Evolutionary conservation across 2,329 filamentous ascomycete species (phyloP).

Genomic region (Pseudogymnoascus sp.): DNA sequence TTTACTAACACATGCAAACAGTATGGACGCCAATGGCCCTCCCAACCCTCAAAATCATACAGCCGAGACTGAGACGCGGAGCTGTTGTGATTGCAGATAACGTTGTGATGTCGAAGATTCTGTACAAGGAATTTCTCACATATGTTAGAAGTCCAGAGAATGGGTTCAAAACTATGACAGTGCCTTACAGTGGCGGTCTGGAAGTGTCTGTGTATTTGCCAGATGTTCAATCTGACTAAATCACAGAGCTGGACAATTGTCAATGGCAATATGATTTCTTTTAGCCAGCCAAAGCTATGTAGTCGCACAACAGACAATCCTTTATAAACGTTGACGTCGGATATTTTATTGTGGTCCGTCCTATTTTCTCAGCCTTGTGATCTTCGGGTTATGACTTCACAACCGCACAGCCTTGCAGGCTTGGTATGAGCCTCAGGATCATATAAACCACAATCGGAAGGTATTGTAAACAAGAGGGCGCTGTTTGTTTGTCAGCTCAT

Average conservation of each 20-base stretch:
- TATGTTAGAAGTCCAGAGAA: constrained; percentile 38
- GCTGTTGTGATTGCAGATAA: constrained; percentile 45
- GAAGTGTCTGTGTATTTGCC: constrained; percentile 35
- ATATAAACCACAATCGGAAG: background rate
- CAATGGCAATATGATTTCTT: background rate
- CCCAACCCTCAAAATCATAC: constrained; percentile 40
- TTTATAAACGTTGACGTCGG: background rate
- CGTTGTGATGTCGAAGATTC: constrained; percentile 29
- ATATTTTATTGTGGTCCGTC: background rate
- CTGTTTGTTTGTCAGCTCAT: background rate
- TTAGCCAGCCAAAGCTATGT: background rate
- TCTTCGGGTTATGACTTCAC: background rate
- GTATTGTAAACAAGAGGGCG: constrained; percentile 1
- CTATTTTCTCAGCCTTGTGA: background rate
- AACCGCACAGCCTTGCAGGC: background rate
- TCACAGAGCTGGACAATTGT: no score
- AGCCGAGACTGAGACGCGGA: constrained; percentile 37
- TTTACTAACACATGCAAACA: constrained; percentile 22
- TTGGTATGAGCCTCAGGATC: constrained; percentile 3
- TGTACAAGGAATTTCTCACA: constrained; percentile 40
- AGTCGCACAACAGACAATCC: background rate
- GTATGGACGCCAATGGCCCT: constrained; percentile 49
- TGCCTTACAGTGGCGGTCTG: constrained; percentile 41
- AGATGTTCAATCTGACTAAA: background rate
- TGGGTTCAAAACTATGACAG: constrained; percentile 40